A percentile compares a stretch with the other conserved stretches of the same genome.
Conservation (phyloP, 148 eudicot genomes). For the Beta vulgaris region DNA sequence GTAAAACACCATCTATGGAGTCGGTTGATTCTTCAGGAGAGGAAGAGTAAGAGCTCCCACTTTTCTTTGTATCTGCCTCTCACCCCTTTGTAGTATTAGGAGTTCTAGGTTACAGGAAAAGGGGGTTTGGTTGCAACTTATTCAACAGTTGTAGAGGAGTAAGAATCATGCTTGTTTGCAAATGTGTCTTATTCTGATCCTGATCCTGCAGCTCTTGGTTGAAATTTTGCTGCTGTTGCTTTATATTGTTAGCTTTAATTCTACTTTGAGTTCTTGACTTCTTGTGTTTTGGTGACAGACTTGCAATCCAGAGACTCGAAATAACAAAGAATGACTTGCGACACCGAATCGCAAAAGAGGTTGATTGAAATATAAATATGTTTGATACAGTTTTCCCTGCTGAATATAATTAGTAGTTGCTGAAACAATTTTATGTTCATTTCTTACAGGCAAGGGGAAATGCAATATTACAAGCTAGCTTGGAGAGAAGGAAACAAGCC, state of each 20-base stretch:
- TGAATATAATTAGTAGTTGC: background rate
- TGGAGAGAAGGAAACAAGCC: constrained; percentile 98
- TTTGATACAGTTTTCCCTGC: background rate
- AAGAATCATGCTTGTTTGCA: background rate
- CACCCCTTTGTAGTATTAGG: background rate
- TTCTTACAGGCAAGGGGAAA: constrained; percentile 80
- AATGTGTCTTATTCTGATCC: background rate
- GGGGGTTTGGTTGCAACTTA: background rate
- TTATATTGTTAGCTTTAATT: background rate
- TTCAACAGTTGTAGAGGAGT: background rate
- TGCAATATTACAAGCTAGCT: constrained; percentile 96
- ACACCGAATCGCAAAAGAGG: constrained; percentile 94
- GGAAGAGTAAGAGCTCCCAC: constrained; percentile 81
- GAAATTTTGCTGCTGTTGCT: constrained; percentile 2
- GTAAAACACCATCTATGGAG: constrained; percentile 82
- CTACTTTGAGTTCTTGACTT: background rate
- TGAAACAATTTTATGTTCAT: constrained; percentile 23
- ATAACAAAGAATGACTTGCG: constrained; percentile 85
- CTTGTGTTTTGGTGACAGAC: constrained; percentile 40
- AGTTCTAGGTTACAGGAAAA: background rate
- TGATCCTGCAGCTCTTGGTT: background rate
- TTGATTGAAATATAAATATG: constrained; percentile 17
- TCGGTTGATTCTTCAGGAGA: constrained; percentile 97
- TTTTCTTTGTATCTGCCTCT: background rate
- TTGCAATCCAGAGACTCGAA: constrained; percentile 95